Base-by-base conservation (phyloP, 2,329 filamentous ascomycete species). In the Epichloe elymi region DNA sequence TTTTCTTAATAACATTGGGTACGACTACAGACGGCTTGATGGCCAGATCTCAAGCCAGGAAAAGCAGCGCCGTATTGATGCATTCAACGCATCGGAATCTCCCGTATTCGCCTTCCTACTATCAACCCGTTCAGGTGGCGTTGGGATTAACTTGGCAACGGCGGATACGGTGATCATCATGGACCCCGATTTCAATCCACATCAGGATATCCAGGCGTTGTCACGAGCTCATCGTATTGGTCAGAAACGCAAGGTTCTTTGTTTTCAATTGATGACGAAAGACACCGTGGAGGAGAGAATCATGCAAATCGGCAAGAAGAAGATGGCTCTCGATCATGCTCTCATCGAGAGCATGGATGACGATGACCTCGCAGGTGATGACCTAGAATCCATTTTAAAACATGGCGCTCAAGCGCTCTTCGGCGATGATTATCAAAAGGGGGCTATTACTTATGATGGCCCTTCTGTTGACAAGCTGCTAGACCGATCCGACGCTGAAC, bases 141-240 rank as follows among this genome's bases (percentile, higher is more conserved):
- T 98, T 0, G 94, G 93, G 15, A 98, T 98, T 72, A 98, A 98
- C 63, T 75, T 98, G 51, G 93, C 93, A 0, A 95, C 90, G 7
- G 93, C 93, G 3, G 93, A 98, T 62, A 98, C 93, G 0, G 94
- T 98, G 54, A 96, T 98, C 57, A 96, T 98, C 57, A 81, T 97
- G 57, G 90, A 98, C 60, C 88, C 88, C 0, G 93, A 98, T 63
- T 97, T 95, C 73, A 98, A 98, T 55, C 93, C 93, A 0, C 93
- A 98, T 62, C 93, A 98, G 67, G 94, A 98, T 61, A 86, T 98
- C 40, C 93, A 98, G 65, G 93, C 93, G 0, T 75, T 98, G 33
- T 95, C 91, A 33, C 83, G 94, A 57, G 93, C 91, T 17, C 93
- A 98, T 67, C 85, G 93, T 26, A 97, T 98, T 56, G 94, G 94